phyloP scores from a whole-genome alignment of 108 stramenopile species.

The Chaetoceros muelleri region DNA sequence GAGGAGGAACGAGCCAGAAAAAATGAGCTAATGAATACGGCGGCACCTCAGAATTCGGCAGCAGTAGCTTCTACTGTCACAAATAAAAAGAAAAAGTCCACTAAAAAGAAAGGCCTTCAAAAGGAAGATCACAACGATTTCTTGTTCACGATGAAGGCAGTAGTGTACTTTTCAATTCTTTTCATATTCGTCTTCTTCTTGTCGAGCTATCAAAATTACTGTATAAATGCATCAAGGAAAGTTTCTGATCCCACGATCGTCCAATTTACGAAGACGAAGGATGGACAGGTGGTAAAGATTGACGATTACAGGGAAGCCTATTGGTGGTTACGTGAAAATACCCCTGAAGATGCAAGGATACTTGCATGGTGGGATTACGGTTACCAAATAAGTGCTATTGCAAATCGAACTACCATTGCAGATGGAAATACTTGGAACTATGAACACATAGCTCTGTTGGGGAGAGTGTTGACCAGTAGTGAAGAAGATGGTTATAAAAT shows the following conservation, averaged over 20 bases:
- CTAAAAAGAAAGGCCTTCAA: background rate
- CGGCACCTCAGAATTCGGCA: no score
- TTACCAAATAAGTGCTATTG: slow-evolving; percentile 91
- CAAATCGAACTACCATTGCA: slow-evolving; percentile 92
- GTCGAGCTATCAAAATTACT: slow-evolving; percentile 29
- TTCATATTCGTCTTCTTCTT: no score
- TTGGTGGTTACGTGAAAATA: slow-evolving; percentile 95
- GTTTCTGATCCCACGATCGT: slow-evolving; percentile 89
- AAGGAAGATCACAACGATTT: background rate
- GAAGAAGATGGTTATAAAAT: slow-evolving; percentile 90
- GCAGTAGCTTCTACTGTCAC: background rate
- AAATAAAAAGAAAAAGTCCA: slow-evolving; percentile 8
- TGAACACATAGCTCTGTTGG: slow-evolving; percentile 96
- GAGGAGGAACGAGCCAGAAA: no score
- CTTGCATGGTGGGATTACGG: slow-evolving; percentile 97
- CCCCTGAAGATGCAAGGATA: slow-evolving; percentile 89
- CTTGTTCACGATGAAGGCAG: background rate
- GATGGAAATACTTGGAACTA: slow-evolving; percentile 99
- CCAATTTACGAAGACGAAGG: slow-evolving; percentile 68
- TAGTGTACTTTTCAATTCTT: slow-evolving; percentile 2
- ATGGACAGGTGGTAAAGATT: slow-evolving; percentile 71
- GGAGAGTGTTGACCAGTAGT: slow-evolving; percentile 73
- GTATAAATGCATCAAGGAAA: slow-evolving; percentile 45
- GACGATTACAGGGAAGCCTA: slow-evolving; percentile 99
- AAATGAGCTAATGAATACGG: no score